Percentiles rank a stretch among this genome's conserved stretches.
These are phyloP conservation scores for Didymella exigua DNA, from an alignment of 2,329 filamentous ascomycete species.

Conservation along the genomic window DNA sequence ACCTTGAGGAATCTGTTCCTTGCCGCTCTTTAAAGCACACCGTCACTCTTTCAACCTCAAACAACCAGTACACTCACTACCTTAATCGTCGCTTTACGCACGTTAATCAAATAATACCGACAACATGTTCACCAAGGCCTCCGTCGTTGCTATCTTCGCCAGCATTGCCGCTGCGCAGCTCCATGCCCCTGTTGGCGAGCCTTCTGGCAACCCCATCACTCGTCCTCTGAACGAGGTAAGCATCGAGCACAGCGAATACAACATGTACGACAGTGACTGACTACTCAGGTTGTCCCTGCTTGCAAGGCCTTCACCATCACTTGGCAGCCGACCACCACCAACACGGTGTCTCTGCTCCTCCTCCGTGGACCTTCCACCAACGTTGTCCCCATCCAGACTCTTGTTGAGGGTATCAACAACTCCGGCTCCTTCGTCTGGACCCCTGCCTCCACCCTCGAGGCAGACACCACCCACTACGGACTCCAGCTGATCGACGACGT, in stretches of 20 bases:
- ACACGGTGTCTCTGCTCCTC: slow-evolving; percentile 63
- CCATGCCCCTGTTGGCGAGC: slow-evolving; percentile 38
- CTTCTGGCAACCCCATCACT: slow-evolving; percentile 61
- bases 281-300: slow-evolving; percentile 56
- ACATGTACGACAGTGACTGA: not conserved
- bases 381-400: slow-evolving; percentile 57
- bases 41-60: slow-evolving; percentile 25
- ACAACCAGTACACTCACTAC: slow-evolving; percentile 21
- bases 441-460: slow-evolving; percentile 55
- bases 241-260: not conserved
- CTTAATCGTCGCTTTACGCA: slow-evolving; percentile 23
- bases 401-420: slow-evolving; percentile 60
- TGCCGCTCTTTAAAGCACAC: slow-evolving; percentile 35
- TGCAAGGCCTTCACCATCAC: slow-evolving; percentile 63
- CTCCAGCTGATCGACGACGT: slow-evolving; percentile 66
- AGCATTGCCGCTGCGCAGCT: slow-evolving; percentile 54
- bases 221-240: slow-evolving; percentile 56
- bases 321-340: slow-evolving; percentile 59
- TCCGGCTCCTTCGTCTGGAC: slow-evolving; percentile 62
- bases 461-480: slow-evolving; percentile 61
- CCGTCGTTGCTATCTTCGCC: slow-evolving; percentile 58
- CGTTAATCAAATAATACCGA: slow-evolving; percentile 40
- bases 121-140: slow-evolving; percentile 45
- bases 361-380: slow-evolving; percentile 64
- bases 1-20: slow-evolving; percentile 35